phyloP scores from a whole-genome alignment of 179 eudicot species.

The Silene coronaria region DNA sequence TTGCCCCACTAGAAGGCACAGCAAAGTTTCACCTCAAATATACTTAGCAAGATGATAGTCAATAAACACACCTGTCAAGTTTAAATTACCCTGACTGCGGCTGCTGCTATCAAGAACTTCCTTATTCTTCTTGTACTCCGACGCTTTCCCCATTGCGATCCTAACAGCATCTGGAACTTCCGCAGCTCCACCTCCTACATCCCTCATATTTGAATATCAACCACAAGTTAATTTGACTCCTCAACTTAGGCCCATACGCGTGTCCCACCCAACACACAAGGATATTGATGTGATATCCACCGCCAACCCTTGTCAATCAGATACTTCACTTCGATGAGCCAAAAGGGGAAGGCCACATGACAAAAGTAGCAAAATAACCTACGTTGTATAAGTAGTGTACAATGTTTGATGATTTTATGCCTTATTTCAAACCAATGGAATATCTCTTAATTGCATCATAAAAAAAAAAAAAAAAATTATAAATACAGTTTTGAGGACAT shows the following conservation, averaged over 20 bases:
- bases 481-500: no score
- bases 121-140: conserved; percentile 50
- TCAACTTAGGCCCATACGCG: neutral
- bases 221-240: neutral
- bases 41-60: neutral
- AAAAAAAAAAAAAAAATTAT: no score
- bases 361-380: neutral
- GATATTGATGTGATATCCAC: neutral
- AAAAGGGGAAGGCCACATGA: neutral
- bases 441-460: neutral
- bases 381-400: neutral
- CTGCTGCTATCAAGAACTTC: conserved; percentile 26
- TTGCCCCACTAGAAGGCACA: neutral
- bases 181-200: conserved; percentile 25
- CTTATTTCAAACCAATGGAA: neutral
- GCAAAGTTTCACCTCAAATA: neutral
- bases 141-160: conserved; percentile 59
- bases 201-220: conserved; percentile 16
- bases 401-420: neutral
- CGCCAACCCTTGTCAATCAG: neutral
- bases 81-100: conserved; percentile 12
- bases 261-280: neutral
- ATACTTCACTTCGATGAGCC: neutral
- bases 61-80: conserved; percentile 18
- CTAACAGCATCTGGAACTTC: conserved; percentile 42